phyloP scores from a whole-genome alignment of 768 basidiomycete species.

The Leccinellum luteum region DNA sequence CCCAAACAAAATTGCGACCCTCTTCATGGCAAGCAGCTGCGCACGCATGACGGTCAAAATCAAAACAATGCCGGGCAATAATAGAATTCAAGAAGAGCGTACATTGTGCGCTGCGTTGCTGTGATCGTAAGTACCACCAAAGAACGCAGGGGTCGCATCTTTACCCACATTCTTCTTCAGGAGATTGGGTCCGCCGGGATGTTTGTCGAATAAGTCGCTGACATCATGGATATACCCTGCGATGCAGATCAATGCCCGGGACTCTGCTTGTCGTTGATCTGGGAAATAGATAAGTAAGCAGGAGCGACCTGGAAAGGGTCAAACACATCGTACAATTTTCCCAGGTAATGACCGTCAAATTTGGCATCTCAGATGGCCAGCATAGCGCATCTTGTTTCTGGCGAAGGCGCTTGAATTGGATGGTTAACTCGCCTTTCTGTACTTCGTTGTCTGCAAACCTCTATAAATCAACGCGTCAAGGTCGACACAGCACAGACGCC shows the following conservation, averaged over 20 bases:
- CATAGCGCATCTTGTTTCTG: constrained; percentile 66
- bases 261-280: constrained; percentile 77
- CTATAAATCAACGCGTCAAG: constrained; percentile 30
- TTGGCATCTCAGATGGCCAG: constrained; percentile 73
- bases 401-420: constrained; percentile 83
- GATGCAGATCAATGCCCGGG: constrained; percentile 79
- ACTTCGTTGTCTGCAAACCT: constrained; percentile 56
- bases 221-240: constrained; percentile 91
- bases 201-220: constrained; percentile 74
- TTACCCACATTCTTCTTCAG: constrained; percentile 82
- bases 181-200: constrained; percentile 84
- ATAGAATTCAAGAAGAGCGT: constrained; percentile 25
- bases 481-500: not conserved
- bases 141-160: constrained; percentile 89
- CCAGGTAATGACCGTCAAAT: constrained; percentile 84
- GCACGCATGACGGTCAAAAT: not conserved
- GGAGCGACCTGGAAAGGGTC: constrained; percentile 1
- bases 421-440: constrained; percentile 82
- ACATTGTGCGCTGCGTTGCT: constrained; percentile 82
- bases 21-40: constrained; percentile 12
- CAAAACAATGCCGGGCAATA: not conserved
- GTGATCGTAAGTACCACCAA: constrained; percentile 84
- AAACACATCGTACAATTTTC: constrained; percentile 55
- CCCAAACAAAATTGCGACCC: constrained; percentile 8
- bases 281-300: not conserved